Evolutionary conservation across 805 yeast genomes (phyloP), one percentile per base, ranked within the genome.

Genomic region (Osmozyma mogii): DNA sequence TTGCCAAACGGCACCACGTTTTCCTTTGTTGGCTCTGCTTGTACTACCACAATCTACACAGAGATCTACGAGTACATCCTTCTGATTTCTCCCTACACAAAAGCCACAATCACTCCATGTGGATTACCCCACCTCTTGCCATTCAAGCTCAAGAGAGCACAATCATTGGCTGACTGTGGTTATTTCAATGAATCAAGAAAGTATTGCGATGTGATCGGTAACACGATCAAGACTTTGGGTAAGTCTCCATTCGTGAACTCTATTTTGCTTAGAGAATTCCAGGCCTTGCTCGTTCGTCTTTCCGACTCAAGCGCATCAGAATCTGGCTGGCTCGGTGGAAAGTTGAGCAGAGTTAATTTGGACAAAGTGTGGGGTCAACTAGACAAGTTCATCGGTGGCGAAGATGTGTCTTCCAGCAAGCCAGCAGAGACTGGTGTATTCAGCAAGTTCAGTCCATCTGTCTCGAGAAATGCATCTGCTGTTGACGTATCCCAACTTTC

Each of bases 301-400:
- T 61, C 72, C 5, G 72, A 67, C 15, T 44, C 61, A 16, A 53
- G 52, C 4, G 36, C 57, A 16, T 50, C 46, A 14, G 72, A 68
- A 24, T 69, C 72, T 17, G 69, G 87, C 4, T 88, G 96, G 96
- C 70, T 87, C 40, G 79, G 84, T 13, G 41, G 51, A 13, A 62
- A 48, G 31, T 60, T 63, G 31, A 54, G 63, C 9, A 76, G 78
- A 45, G 81, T 80, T 15, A 77, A 73, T 41, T 62, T 84, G 30
- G 94, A 87, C 43, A 80, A 75, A 48, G 78, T 85, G 31, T 84
- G 95, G 95, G 89, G 92, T 8, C 88, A 81, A 24, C 54, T 84
- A 25, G 95, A 84, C 51, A 84, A 84, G 49, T 87, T 89, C 34
- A 79, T 94, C 22, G 96, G 95, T 1, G 96, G 89, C 27, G 94